Evolutionary conservation across 2,329 filamentous ascomycete species (phyloP).

Genomic region (Scytalidium lignicola): DNA sequence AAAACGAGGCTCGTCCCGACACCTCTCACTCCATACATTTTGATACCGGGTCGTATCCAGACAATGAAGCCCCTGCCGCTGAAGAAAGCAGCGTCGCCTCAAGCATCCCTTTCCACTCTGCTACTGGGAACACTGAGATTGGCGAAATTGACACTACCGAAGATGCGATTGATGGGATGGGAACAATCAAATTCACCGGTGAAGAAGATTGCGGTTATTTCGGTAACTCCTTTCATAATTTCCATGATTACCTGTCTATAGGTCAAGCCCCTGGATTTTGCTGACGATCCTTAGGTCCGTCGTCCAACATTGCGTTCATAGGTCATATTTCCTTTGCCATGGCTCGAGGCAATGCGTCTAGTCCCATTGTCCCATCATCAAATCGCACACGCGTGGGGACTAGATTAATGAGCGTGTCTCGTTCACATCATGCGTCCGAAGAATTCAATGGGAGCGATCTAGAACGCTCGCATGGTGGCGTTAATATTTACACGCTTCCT

Average conservation of each 20-base stretch:
- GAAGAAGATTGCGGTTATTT: constrained; percentile 31
- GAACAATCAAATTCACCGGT: constrained; percentile 24
- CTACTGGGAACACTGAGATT: constrained; percentile 2
- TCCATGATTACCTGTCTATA: not conserved
- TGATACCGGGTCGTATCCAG: too few relatives aligned
- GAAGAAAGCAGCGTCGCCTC: too few relatives aligned
- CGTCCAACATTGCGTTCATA: constrained; percentile 37
- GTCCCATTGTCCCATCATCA: too few relatives aligned
- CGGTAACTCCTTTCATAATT: constrained; percentile 13
- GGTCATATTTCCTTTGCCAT: constrained; percentile 31
- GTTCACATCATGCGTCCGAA: too few relatives aligned
- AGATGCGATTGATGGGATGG: constrained; percentile 26
- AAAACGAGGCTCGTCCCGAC: too few relatives aligned
- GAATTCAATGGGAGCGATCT: too few relatives aligned
- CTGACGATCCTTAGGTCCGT: constrained; percentile 25
- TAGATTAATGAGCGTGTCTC: too few relatives aligned
- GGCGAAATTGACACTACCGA: constrained; percentile 14
- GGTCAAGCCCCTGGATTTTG: too few relatives aligned
- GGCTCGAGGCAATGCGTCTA: constrained; percentile 4
- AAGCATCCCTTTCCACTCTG: too few relatives aligned
- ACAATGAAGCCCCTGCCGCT: too few relatives aligned
- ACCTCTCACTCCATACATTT: too few relatives aligned
- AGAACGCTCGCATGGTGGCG: constrained; percentile 2
- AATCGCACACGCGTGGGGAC: too few relatives aligned
- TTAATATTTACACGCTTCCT: constrained; percentile 29